Evolutionary conservation across 2,329 filamentous ascomycete species (phyloP).

Genomic region (Tolypocladium ophioglossoides): DNA sequence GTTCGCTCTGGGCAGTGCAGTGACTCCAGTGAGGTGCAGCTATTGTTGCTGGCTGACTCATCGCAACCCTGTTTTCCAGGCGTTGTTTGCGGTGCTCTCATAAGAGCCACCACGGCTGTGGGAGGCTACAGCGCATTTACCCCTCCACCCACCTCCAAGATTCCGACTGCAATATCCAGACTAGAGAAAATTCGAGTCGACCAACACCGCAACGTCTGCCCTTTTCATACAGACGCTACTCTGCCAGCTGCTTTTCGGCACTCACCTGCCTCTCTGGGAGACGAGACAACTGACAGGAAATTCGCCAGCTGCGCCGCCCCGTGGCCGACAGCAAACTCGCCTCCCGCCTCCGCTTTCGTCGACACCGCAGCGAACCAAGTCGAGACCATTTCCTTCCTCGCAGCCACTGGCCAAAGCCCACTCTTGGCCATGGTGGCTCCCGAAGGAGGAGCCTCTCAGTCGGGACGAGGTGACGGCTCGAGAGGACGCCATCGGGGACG

Average conservation of each 20-base stretch:
- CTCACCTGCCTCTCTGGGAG: not conserved
- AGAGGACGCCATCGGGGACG: slow-evolving; percentile 33
- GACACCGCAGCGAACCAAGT: not conserved
- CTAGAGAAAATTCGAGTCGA: not conserved
- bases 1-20: not conserved
- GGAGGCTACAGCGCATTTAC: not conserved
- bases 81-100: not conserved
- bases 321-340: not conserved
- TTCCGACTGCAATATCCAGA: not conserved
- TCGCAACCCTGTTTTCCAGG: not conserved
- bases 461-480: slow-evolving; percentile 17
- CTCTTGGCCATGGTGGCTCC: slow-evolving; percentile 5
- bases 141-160: not conserved
- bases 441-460: slow-evolving; percentile 10
- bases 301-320: not conserved
- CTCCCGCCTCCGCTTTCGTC: not conserved
- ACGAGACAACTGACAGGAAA: not conserved
- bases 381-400: not conserved
- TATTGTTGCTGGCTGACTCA: not conserved
- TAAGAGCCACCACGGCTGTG: not conserved
- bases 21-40: not conserved
- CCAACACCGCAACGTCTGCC: not conserved
- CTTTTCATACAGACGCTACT: not conserved
- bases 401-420: not conserved
- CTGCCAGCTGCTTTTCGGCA: not conserved